Base-by-base conservation (phyloP, 2,329 filamentous ascomycete species). In the Dryadomyces quercivorus region DNA sequence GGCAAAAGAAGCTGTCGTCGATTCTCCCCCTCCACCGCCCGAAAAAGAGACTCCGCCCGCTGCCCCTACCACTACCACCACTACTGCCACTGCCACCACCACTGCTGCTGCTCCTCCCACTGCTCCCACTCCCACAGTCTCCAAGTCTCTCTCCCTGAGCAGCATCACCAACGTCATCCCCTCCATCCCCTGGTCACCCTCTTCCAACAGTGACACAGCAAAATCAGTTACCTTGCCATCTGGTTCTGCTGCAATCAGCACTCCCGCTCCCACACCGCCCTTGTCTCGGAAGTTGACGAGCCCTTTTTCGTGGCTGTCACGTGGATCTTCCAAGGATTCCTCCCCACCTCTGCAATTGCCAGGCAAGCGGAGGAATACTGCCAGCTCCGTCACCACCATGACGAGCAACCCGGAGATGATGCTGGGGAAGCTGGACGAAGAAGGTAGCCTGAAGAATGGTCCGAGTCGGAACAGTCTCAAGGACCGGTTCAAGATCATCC, bases 301-400 rank as follows among this genome's bases (percentile, higher is more conserved):
- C 61, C 88, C 86, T n/a, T 94, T 95, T 63, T 81, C 88, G 43
- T 92, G 88, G 84, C 77, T 94, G 43, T 88, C 88, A 36, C 76
- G 88, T 60, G 84, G 77, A 66, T 80, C 81, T 12, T 75, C 76
- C 40, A 72, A 70, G 52, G 83, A 83, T 62, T 75, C 81, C 9
- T 38, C 38, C 3, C 31, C 44, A 3, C 49, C 59, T 3, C 42
- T 50, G 4, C 36, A 40, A 16, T 16, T 40, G 3, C 63, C 79
- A 6, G 34, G 42, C 4, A 77, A 85, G 43, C 60, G 55, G 64
- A 76, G 88, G 65, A 88, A 92, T 63, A 95, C 89, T 1, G 82
- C 81, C 51, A 88, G 88, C 61, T 94, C 89, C 0, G 76, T 91
- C 52, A 83, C 85, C 20, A 94, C 89, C 0, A 64, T 91, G 50